These are phyloP conservation scores for Xenosphaeropsis pyriputrescens DNA, from an alignment of 2,329 filamentous ascomycete species.

Conservation along the genomic window DNA sequence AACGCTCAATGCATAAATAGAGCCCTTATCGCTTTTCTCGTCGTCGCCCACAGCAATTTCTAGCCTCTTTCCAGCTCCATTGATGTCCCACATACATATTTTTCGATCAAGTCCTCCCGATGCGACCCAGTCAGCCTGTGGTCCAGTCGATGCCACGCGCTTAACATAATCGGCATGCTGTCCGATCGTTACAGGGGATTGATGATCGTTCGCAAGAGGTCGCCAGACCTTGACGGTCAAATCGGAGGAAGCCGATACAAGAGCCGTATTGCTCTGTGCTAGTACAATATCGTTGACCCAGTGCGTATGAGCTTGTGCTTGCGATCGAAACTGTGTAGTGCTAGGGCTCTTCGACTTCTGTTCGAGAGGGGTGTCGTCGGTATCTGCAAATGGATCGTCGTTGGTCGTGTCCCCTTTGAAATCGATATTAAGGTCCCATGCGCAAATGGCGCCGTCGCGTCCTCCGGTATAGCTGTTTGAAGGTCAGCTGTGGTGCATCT, in stretches of 20 bases:
- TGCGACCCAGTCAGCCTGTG: slow-evolving; percentile 70
- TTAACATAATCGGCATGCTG: slow-evolving; percentile 96
- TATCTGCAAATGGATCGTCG: slow-evolving; percentile 16
- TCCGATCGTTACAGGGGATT: slow-evolving; percentile 68
- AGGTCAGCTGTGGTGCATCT: slow-evolving; percentile 7
- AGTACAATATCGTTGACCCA: slow-evolving; percentile 67
- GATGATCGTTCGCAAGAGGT: slow-evolving; percentile 47
- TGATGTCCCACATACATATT: slow-evolving; percentile 87
- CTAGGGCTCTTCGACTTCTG: slow-evolving; percentile 24
- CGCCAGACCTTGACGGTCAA: slow-evolving; percentile 67
- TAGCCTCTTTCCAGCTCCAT: slow-evolving; percentile 70
- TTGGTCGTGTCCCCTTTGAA: slow-evolving; percentile 22
- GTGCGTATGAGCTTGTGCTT: slow-evolving; percentile 62
- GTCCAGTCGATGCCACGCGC: slow-evolving; percentile 66
- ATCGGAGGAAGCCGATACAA: slow-evolving; percentile 62
- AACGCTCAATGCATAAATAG: slow-evolving; percentile 79
- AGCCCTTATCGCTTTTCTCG: slow-evolving; percentile 78
- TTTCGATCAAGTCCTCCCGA: slow-evolving; percentile 88
- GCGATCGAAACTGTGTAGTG: slow-evolving; percentile 38
- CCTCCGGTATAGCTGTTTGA: slow-evolving; percentile 75
- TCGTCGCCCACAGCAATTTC: slow-evolving; percentile 78
- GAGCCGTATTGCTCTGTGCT: slow-evolving; percentile 45
- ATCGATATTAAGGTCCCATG: slow-evolving; percentile 78
- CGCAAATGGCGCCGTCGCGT: slow-evolving; percentile 87
- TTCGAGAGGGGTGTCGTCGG: slow-evolving; percentile 13